These are phyloP conservation scores for Leptoxyphium fumago DNA, from an alignment of 2,329 filamentous ascomycete species.

Conservation along the genomic window DNA sequence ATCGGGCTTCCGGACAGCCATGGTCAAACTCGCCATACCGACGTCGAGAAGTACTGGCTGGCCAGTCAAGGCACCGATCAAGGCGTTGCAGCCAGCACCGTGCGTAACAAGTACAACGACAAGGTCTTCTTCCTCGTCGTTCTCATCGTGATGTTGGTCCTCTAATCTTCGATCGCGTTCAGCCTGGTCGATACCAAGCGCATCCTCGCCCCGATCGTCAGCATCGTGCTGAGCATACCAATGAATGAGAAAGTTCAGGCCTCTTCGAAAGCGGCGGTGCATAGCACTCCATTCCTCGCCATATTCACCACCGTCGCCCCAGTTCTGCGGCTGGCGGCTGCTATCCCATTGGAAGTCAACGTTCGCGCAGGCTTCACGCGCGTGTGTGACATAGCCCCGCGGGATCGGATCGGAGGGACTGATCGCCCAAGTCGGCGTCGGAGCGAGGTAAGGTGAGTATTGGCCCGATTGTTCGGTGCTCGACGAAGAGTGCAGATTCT, in stretches of 20 bases:
- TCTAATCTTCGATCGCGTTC: constrained; percentile 19
- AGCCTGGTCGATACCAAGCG: constrained; percentile 20
- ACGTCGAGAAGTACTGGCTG: constrained; percentile 86
- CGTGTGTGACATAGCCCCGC: constrained; percentile 75
- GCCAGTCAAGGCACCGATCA: constrained; percentile 82
- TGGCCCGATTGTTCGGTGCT: not conserved
- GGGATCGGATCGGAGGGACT: constrained; percentile 71
- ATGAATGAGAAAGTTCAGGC: constrained; percentile 61
- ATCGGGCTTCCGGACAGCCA: constrained; percentile 53
- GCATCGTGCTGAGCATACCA: constrained; percentile 53
- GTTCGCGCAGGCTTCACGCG: constrained; percentile 67
- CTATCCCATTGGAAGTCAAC: constrained; percentile 98
- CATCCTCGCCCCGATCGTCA: constrained; percentile 19
- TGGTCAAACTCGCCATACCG: constrained; percentile 76
- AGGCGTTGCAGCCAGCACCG: constrained; percentile 86
- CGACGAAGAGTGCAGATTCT: constrained; percentile 8
- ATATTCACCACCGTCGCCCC: constrained; percentile 76
- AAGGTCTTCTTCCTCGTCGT: constrained; percentile 50
- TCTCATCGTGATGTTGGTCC: constrained; percentile 21
- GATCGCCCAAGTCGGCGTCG: constrained; percentile 69
- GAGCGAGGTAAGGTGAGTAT: constrained; percentile 47
- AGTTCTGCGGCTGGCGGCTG: constrained; percentile 59
- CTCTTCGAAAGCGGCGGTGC: constrained; percentile 77
- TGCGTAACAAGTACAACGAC: constrained; percentile 84
- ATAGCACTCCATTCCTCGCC: constrained; percentile 93